phyloP scores from a whole-genome alignment of 2,329 filamentous ascomycete genomes.

The Pezicula rhizophila region DNA sequence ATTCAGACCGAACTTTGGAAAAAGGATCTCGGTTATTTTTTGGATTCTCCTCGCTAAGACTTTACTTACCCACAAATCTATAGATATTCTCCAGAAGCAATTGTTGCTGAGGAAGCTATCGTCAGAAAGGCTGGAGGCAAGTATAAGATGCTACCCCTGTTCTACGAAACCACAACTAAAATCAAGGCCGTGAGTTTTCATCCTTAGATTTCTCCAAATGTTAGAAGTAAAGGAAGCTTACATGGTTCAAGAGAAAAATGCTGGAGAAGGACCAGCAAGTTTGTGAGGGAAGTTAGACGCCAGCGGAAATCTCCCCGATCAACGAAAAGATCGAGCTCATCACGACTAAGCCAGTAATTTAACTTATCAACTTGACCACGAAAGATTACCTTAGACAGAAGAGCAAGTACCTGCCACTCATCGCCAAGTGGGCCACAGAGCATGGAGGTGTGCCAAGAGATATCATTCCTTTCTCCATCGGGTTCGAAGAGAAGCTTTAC shows the following conservation, averaged over 20 bases:
- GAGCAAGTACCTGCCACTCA: conserved; percentile 38
- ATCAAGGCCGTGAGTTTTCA: conserved; percentile 27
- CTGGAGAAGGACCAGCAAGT: conserved; percentile 36
- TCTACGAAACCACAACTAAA: conserved; percentile 36
- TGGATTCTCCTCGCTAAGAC: no score
- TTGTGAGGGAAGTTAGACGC: conserved; percentile 36
- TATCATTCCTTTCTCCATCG: conserved; percentile 38
- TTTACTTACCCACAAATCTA: neutral
- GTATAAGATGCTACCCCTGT: conserved; percentile 40
- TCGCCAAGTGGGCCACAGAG: conserved; percentile 39
- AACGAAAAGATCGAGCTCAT: conserved; percentile 39
- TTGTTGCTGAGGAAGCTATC: conserved; percentile 33
- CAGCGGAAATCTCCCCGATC: conserved; percentile 38
- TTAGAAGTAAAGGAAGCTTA: neutral
- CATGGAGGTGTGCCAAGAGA: conserved; percentile 35
- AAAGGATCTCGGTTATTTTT: conserved; percentile 31
- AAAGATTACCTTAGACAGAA: conserved; percentile 41
- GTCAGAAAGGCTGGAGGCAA: conserved; percentile 38
- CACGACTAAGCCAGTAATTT: conserved; percentile 39
- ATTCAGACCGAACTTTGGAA: conserved; percentile 36
- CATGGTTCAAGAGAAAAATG: conserved; percentile 16
- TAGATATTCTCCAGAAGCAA: conserved; percentile 35
- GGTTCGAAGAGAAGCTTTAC: conserved; percentile 39
- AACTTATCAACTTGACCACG: conserved; percentile 40
- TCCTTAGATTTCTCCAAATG: neutral